Base-by-base conservation (phyloP, 768 basidiomycete genomes). In the Lactarius tabidus region DNA sequence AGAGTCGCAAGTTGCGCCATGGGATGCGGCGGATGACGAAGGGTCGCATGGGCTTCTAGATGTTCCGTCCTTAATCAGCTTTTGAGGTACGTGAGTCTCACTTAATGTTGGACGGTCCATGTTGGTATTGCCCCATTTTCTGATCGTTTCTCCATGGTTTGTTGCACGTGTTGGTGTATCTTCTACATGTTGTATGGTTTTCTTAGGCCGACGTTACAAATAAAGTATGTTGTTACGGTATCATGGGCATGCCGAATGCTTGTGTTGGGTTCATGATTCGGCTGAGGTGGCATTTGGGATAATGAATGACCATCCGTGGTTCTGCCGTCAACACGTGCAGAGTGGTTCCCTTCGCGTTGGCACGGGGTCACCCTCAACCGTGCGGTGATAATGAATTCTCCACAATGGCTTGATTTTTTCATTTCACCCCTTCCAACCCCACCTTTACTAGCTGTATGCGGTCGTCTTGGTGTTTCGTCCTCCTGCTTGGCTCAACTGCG, bases 1-100 rank as follows among this genome's bases (percentile, higher is more conserved):
- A 68, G 66, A 63, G 60, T 28, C 57, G 67, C 15, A 62, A 67
- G 60, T 35, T 67, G 60, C 65, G 57, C 41, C 60, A 39, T 14
- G 57, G 39, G 20, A 48, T 55, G 52, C 60, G 58, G 52, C 29
- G 61, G 17, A 29, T 68, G 53, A 59, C 36, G 6, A 63, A 60
- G 65, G 61, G 60, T 43, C 53, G 60, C 31, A 48, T 51, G 59
- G 56, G 67, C 38, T 45, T 62, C 48, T 66, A 66, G 56, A 43
- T n/a, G 54, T 59, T 18, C 31, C 12, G 15, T 33, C 56, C 41
- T 36, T 26, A 14, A 17, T 58, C 36, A 59, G 35, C 31, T 29
- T 58, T 33, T 39, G 39, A 66, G 60, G 57, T 66, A 66, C 33
- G 65, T 66, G 60, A 58, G 48, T 62, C 53, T 59, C 36, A 62